Percentiles rank a stretch among this genome's conserved stretches.
phyloP scores from a whole-genome alignment of 441 rosid species.

The Populus trichocarpa region DNA sequence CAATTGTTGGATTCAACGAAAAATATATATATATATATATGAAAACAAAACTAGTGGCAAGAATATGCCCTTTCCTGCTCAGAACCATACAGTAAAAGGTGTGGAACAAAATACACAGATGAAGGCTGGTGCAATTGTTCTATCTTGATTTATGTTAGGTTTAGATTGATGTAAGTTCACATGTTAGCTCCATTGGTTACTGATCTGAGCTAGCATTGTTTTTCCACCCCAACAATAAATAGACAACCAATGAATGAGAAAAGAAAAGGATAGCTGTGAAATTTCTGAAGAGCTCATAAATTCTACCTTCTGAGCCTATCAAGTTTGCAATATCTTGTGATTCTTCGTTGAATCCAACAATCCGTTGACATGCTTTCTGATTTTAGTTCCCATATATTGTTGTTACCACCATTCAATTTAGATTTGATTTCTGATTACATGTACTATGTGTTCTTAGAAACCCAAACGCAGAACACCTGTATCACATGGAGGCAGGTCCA shows the following conservation, averaged over 20 bases:
- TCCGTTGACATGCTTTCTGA: neutral
- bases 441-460: slow-evolving; percentile 56
- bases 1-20: too few relatives aligned
- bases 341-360: neutral
- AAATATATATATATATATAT: too few relatives aligned
- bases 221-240: neutral
- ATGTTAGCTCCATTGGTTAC: neutral
- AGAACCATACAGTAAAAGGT: neutral
- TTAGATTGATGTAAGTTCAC: neutral
- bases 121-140: neutral
- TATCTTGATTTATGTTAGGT: neutral
- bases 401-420: slow-evolving; percentile 19
- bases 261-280: neutral
- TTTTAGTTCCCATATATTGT: neutral
- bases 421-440: slow-evolving; percentile 12
- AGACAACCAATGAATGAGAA: neutral
- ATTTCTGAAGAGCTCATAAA: neutral
- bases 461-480: slow-evolving; percentile 78
- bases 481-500: slow-evolving; percentile 81
- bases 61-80: neutral
- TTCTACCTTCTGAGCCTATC: neutral
- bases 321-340: neutral
- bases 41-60: neutral
- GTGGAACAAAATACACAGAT: neutral
- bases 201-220: neutral